Conservation (phyloP, 345 rosid genomes). For the Adansonia digitata region DNA sequence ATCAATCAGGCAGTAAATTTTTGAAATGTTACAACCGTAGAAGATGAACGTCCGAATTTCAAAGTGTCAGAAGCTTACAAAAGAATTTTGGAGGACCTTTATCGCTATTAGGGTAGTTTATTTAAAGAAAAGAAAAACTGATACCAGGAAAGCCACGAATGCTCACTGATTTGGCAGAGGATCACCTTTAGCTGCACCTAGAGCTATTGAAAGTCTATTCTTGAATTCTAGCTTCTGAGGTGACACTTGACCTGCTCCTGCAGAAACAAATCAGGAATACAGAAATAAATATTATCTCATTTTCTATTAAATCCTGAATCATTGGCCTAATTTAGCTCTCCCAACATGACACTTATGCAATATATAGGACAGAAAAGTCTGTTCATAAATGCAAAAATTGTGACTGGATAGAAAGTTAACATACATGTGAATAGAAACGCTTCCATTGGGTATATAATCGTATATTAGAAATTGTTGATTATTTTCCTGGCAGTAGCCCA, state of each 20-base stretch:
- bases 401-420: conserved; percentile 73
- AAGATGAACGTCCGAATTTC: background rate
- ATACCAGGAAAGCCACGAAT: conserved; percentile 70
- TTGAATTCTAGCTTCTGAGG: conserved; percentile 88
- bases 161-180: conserved; percentile 78
- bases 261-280: conserved; percentile 18
- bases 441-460: conserved; percentile 91
- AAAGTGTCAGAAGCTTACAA: conserved; percentile 23
- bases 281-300: background rate
- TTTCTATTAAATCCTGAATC: background rate
- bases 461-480: conserved; percentile 72
- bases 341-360: no score
- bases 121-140: conserved; percentile 40
- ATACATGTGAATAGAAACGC: conserved; percentile 93
- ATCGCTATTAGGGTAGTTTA: conserved; percentile 18
- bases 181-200: conserved; percentile 98
- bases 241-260: conserved; percentile 64
- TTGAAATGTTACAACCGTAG: conserved; percentile 12
- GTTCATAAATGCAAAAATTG: conserved; percentile 15
- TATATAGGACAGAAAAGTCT: no score
- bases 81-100: conserved; percentile 13
- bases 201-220: conserved; percentile 78
- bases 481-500: conserved; percentile 92
- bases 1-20: conserved; percentile 23
- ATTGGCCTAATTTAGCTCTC: no score